These are phyloP conservation scores for Athelia sp. DNA, from an alignment of 1,284 basidiomycete species.

Conservation along the genomic window DNA sequence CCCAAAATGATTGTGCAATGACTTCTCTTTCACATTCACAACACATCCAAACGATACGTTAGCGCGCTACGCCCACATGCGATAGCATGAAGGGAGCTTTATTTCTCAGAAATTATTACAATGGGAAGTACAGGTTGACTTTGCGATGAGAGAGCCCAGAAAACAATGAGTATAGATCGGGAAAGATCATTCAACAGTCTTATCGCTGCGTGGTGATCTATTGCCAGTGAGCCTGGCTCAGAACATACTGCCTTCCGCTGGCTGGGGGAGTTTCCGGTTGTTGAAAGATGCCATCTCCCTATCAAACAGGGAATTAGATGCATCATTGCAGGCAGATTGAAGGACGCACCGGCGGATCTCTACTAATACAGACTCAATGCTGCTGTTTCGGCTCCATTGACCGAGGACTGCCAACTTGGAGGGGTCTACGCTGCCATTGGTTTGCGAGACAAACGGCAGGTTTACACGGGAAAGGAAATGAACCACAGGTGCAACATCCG, in stretches of 20 bases:
- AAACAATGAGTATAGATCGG: conserved; percentile 2
- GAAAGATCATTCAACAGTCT: too few species aligned
- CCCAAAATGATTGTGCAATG: too few species aligned
- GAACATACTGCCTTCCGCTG: conserved; percentile 81
- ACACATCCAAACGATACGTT: too few species aligned
- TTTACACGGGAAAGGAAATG: conserved; percentile 90
- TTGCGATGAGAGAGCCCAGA: too few species aligned
- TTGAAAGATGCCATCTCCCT: conserved; percentile 93
- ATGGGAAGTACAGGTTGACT: too few species aligned
- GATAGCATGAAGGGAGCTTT: too few species aligned
- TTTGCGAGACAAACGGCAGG: conserved; percentile 85
- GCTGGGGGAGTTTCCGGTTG: conserved; percentile 94
- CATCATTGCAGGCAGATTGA: conserved; percentile 2
- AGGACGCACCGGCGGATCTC: conserved; percentile 78
- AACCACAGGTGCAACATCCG: conserved; percentile 75
- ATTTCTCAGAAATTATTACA: too few species aligned
- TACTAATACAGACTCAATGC: conserved; percentile 86
- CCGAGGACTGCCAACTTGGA: conserved; percentile 65
- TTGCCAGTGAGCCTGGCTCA: conserved; percentile 19
- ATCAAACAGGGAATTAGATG: conserved; percentile 1
- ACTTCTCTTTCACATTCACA: too few species aligned
- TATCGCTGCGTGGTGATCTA: too few species aligned
- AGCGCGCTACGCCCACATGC: too few species aligned
- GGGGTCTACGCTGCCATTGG: conserved; percentile 76
- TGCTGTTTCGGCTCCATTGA: conserved; percentile 71